phyloP scores from a whole-genome alignment of 805 yeast genomes.

The Ogataea zsoltii region DNA sequence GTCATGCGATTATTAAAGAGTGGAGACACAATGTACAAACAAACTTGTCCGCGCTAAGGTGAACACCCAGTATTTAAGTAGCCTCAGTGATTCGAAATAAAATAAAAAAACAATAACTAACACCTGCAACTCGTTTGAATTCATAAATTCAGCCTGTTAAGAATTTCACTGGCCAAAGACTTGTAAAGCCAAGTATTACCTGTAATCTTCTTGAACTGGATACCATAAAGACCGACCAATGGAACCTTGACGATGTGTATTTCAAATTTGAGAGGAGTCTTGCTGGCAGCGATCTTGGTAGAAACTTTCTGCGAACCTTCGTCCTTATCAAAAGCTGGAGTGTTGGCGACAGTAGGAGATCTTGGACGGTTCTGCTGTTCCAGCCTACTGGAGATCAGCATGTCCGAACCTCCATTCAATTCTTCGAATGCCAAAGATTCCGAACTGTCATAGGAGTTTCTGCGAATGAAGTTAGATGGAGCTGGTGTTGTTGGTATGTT shows the following conservation, averaged over 20 bases:
- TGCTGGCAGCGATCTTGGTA: constrained; percentile 22
- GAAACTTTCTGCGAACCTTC: constrained; percentile 7
- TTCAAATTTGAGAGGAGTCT: constrained; percentile 81
- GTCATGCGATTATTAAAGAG: too few relatives aligned
- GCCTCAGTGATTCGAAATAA: not conserved
- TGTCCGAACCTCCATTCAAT: constrained; percentile 51
- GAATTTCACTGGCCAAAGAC: constrained; percentile 81
- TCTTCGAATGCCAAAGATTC: constrained; percentile 63
- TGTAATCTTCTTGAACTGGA: constrained; percentile 87
- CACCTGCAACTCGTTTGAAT: too few relatives aligned
- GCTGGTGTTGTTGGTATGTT: constrained; percentile 40
- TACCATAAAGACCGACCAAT: constrained; percentile 85
- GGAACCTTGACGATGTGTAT: constrained; percentile 92
- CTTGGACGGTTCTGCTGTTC: constrained; percentile 44
- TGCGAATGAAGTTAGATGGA: constrained; percentile 37
- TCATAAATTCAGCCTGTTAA: constrained; percentile 67
- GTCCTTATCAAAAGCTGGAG: constrained; percentile 11
- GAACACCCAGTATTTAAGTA: too few relatives aligned
- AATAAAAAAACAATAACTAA: too few relatives aligned
- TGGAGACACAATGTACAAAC: too few relatives aligned
- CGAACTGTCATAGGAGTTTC: constrained; percentile 49
- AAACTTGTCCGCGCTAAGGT: too few relatives aligned
- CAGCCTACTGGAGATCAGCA: constrained; percentile 59
- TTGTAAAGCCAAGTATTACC: constrained; percentile 97
- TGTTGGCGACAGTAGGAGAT: constrained; percentile 17